Base-by-base conservation (phyloP, 345 rosid genomes). In the Mallotus nudiflorus region DNA sequence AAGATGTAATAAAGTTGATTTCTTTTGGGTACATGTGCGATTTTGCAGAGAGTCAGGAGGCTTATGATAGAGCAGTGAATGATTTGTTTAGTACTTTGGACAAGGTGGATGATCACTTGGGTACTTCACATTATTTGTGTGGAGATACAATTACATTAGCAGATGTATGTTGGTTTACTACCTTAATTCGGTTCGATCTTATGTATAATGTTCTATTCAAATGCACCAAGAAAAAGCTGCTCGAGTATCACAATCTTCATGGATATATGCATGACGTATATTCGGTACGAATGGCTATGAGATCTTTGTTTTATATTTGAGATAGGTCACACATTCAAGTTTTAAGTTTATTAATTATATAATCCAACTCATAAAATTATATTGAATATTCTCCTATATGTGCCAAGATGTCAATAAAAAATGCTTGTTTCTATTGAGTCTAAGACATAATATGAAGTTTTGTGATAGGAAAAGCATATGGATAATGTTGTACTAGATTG, bases 11-110 rank as follows among this genome's bases (percentile, higher is more conserved):
- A 18, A 24, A 20, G n/a, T 24, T 70, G 57, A 45, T 20, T 28
- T 65, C 35, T 10, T 3, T 31, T 53, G 4, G 11, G 46, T 42
- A 60, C 77, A 91, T 97, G 76, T 87, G 95, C 53, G 98, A 96
- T 6, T 91, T 91, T 86, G 95, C 95, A 39, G 95, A 94, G 77
- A 89, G 88, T 72, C 96, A 88, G 70, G 93, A 85, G 61, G 96
- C 95, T 0, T 91, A 91, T 74, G 92, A 94, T 62, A 33, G 31
- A 58, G 93, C 96, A 13, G 97, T 86, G 76, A 75, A 49, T 72
- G 91, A 75, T 67, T 33, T 91, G 48, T 94, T 91, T 33, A 68
- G 73, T 48, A 80, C 90, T 24, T 73, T 94, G 75, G 91, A 91
- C 35, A 82, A 15, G 74, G 72, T 90, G 39, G 96, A 90, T 3